Percentiles rank a stretch among this genome's conserved stretches.
Evolutionary conservation across 2,329 filamentous ascomycete genomes (phyloP).

Genomic region (Xylariales sp.): DNA sequence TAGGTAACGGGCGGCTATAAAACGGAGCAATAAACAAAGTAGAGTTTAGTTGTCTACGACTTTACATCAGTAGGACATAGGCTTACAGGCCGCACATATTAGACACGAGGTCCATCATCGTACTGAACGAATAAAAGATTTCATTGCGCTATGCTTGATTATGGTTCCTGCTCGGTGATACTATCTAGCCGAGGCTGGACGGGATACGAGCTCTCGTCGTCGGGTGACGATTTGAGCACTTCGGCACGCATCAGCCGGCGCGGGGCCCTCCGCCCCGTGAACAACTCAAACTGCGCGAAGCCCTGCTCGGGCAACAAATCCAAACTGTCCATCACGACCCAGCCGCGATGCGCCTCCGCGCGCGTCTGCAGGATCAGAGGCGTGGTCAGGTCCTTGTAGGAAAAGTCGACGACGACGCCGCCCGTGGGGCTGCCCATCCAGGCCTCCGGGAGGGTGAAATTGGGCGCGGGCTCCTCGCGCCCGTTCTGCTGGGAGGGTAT

Average conservation of each 20-base stretch:
- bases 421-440: constrained; percentile 81
- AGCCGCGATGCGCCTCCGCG: constrained; percentile 68
- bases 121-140: neutral
- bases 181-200: constrained; percentile 55
- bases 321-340: constrained; percentile 80
- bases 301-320: constrained; percentile 83
- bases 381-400: constrained; percentile 79
- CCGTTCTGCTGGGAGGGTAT: constrained; percentile 78
- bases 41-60: too few species aligned
- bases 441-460: constrained; percentile 74
- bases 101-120: neutral
- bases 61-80: too few species aligned
- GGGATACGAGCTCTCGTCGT: constrained; percentile 54
- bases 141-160: neutral
- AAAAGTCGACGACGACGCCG: constrained; percentile 79
- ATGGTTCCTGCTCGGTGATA: constrained; percentile 56
- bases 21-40: too few species aligned
- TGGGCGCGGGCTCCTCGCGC: constrained; percentile 68
- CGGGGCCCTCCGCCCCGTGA: constrained; percentile 77
- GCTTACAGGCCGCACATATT: neutral
- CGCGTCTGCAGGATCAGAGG: constrained; percentile 77
- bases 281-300: constrained; percentile 84
- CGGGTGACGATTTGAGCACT: constrained; percentile 62
- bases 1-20: too few species aligned
- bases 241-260: constrained; percentile 76